Percentiles rank a stretch among this genome's conserved stretches.
These are phyloP conservation scores for Mortierella claussenii DNA, from an alignment of 192 early-diverging fungal genomes.

Conservation along the genomic window DNA sequence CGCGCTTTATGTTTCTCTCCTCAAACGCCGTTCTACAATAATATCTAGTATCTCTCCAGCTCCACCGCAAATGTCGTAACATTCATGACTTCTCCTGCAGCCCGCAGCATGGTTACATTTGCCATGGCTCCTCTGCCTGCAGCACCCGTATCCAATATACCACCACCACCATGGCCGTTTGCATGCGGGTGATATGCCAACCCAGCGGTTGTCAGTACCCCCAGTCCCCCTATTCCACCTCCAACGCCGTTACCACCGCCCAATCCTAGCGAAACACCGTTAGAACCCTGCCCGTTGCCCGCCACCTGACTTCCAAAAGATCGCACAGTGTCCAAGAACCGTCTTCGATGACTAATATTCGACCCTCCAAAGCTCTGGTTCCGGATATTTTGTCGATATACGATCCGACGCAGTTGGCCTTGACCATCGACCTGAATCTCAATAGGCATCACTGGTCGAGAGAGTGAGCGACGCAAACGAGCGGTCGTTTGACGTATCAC, in stretches of 20 bases:
- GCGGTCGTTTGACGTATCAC: constrained; percentile 41
- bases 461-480: constrained; percentile 32
- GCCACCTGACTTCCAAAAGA: constrained; percentile 38
- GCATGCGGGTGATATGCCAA: constrained; percentile 1
- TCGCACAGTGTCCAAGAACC: constrained; percentile 35
- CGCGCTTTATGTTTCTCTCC: too few species aligned
- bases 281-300: neutral
- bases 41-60: constrained; percentile 28
- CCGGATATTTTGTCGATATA: constrained; percentile 22
- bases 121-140: neutral
- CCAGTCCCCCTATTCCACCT: constrained; percentile 21
- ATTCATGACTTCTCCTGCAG: constrained; percentile 49
- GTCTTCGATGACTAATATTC: constrained; percentile 18
- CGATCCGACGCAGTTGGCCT: constrained; percentile 39
- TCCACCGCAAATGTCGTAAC: constrained; percentile 46
- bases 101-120: constrained; percentile 1
- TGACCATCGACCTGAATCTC: constrained; percentile 47
- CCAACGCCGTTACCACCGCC: too few species aligned
- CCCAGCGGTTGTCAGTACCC: constrained; percentile 18
- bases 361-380: neutral
- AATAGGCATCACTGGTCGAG: constrained; percentile 21
- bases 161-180: constrained; percentile 2
- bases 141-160: neutral
- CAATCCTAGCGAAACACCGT: neutral
- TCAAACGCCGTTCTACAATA: too few species aligned